Evolutionary conservation across 495 filamentous ascomycete species (phyloP), one percentile per base, ranked within the genome.

Genomic region (Aspergillus nanangensis): DNA sequence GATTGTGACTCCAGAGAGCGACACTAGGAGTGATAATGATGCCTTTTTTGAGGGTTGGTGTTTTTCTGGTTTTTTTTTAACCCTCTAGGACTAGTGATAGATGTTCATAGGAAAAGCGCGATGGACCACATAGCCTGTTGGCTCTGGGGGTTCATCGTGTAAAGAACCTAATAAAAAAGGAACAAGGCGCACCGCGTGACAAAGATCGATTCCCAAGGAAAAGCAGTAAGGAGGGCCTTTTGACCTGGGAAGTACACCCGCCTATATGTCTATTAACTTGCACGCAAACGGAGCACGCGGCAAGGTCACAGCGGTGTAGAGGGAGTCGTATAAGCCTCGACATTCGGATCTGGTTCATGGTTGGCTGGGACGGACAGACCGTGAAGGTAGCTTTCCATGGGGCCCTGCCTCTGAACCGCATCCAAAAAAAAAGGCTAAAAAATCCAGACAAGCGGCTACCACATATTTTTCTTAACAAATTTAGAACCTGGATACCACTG

Each of bases 261-360:
- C 38, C 21, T 44, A 41, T 18, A 50, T 22, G 44, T 19, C 38
- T 44, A 50, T 58, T 38, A 41, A 55, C 52, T 61, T 48, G 60
- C 55, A 64, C 55, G 68, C 59, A 70, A 70, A 63, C 63, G 68
- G 65, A 56, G 57, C 68, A 68, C 63, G 68, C 63, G 68, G 55
- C 53, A 50, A 44, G 53, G 56, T 65, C 62, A 68, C 56, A 55
- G 45, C 45, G 51, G 14, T 36, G 47, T 36, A 27, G 23, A 21
- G n/a, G n/a, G n/a, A n/a, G n/a, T n/a, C n/a, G n/a, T n/a, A n/a
- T n/a, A n/a, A n/a, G n/a, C n/a, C n/a, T n/a, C n/a, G n/a, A n/a
- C n/a, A n/a, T n/a, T n/a, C n/a, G n/a, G n/a, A n/a, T n/a, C n/a
- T n/a, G n/a, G n/a, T n/a, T n/a, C n/a, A n/a, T n/a, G n/a, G n/a